phyloP scores from a whole-genome alignment of 371 early-diverging fungal species.

The Phascolomyces articulosus region DNA sequence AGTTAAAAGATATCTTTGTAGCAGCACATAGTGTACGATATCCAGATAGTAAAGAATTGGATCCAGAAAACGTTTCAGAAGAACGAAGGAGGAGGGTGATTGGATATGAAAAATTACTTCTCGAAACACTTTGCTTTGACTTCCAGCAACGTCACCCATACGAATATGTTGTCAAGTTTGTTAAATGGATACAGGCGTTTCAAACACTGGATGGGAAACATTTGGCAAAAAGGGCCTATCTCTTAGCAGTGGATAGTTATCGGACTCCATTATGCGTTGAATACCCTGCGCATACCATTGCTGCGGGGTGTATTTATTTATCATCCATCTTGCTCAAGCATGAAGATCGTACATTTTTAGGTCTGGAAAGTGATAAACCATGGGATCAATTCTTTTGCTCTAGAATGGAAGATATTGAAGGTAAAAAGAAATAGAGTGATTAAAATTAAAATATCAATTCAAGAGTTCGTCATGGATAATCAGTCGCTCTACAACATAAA shows the following conservation, averaged over 20 bases:
- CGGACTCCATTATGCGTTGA: constrained; percentile 61
- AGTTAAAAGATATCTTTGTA: constrained; percentile 72
- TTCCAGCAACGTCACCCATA: constrained; percentile 67
- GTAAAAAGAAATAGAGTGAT: constrained; percentile 27
- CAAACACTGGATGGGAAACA: constrained; percentile 44
- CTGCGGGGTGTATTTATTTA: constrained; percentile 65
- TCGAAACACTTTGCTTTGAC: constrained; percentile 68
- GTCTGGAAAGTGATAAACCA: constrained; percentile 24
- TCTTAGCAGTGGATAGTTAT: constrained; percentile 61
- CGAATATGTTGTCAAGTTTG: constrained; percentile 65
- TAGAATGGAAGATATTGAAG: constrained; percentile 58
- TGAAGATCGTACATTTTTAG: constrained; percentile 26
- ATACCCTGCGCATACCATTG: constrained; percentile 67
- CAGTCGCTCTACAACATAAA: no score
- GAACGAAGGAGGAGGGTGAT: constrained; percentile 60
- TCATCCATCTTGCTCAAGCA: constrained; percentile 50
- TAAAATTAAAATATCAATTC: no score
- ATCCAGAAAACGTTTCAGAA: constrained; percentile 59
- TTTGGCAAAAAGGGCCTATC: constrained; percentile 54
- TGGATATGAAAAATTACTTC: constrained; percentile 59
- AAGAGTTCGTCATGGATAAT: no score
- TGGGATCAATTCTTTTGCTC: constrained; percentile 55
- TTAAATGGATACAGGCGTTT: constrained; percentile 46
- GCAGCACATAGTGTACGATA: constrained; percentile 63
- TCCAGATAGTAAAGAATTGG: constrained; percentile 59